These are phyloP conservation scores for Lyophyllum decastes DNA, from an alignment of 768 basidiomycete genomes.

Conservation along the genomic window DNA sequence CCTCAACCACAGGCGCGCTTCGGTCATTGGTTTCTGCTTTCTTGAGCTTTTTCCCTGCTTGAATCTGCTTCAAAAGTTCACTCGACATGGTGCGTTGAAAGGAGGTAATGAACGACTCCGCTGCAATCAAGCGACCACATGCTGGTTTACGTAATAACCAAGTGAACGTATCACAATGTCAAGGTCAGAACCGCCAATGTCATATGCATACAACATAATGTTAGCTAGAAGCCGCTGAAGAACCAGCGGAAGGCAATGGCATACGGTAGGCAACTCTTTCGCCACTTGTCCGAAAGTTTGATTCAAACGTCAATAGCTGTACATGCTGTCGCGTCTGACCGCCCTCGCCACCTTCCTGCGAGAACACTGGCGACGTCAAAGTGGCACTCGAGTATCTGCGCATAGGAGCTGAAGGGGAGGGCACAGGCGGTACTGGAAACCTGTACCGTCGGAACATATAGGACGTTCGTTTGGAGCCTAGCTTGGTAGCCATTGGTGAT, in stretches of 20 bases:
- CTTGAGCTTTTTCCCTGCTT: conserved; percentile 79
- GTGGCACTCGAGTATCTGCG: conserved; percentile 15
- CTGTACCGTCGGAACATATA: conserved; percentile 9
- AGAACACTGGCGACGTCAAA: conserved; percentile 7
- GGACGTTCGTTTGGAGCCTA: background rate
- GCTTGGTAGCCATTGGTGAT: conserved; percentile 2
- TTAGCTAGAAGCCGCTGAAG: background rate
- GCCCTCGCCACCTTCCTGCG: conserved; percentile 2
- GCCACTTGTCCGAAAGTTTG: conserved; percentile 3
- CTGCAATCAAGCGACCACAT: background rate
- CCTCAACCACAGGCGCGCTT: conserved; percentile 65
- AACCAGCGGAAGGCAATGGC: background rate
- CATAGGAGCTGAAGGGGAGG: conserved; percentile 1
- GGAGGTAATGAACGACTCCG: background rate
- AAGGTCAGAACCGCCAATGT: background rate
- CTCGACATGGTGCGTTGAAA: conserved; percentile 55
- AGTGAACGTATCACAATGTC: background rate
- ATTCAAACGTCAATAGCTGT: conserved; percentile 12
- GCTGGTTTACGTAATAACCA: conserved; percentile 14
- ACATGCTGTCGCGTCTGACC: background rate
- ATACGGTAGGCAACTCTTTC: background rate
- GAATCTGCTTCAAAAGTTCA: conserved; percentile 80
- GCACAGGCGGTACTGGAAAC: conserved; percentile 12
- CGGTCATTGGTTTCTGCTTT: conserved; percentile 84
- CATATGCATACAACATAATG: background rate